Conservation (phyloP, 139 green algal species). For the Auxenochlorella protothecoides region DNA sequence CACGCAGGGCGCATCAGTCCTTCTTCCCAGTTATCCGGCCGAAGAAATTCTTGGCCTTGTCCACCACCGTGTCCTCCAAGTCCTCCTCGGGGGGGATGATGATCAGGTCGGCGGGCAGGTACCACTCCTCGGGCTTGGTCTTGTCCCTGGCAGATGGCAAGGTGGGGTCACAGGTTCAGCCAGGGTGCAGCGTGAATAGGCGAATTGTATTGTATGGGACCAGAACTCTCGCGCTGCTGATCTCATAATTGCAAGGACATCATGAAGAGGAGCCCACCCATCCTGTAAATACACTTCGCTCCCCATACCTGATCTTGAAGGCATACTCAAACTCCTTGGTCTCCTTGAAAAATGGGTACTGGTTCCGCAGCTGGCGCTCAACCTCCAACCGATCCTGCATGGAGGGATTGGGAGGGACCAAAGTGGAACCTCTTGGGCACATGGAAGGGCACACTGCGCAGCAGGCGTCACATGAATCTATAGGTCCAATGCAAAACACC, state of each 20-base stretch:
- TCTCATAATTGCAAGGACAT: neutral
- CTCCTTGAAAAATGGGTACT: conserved; percentile 32
- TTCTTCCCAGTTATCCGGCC: conserved; percentile 16
- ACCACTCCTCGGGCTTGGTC: conserved; percentile 42
- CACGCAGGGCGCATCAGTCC: too few relatives aligned
- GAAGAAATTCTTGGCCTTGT: conserved; percentile 10
- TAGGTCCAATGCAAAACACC: too few relatives aligned
- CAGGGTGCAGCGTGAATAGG: neutral
- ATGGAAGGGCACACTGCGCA: too few relatives aligned
- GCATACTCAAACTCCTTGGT: conserved; percentile 57
- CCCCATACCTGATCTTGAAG: conserved; percentile 58
- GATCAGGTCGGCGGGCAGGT: conserved; percentile 33
- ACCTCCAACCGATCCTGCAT: conserved; percentile 21
- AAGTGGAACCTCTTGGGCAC: too few relatives aligned
- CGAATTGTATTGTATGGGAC: too few relatives aligned
- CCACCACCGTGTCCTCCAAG: conserved; percentile 15
- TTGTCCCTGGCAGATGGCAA: conserved; percentile 30
- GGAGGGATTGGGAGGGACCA: neutral
- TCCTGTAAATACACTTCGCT: neutral
- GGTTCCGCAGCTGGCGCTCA: conserved; percentile 19
- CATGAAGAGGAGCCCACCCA: neutral
- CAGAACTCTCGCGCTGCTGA: too few relatives aligned
- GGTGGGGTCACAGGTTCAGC: neutral
- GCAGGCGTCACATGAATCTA: too few relatives aligned
- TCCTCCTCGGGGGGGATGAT: conserved; percentile 39